Conservation (phyloP, 257 asterid species). For the Solanum stenotomum region DNA sequence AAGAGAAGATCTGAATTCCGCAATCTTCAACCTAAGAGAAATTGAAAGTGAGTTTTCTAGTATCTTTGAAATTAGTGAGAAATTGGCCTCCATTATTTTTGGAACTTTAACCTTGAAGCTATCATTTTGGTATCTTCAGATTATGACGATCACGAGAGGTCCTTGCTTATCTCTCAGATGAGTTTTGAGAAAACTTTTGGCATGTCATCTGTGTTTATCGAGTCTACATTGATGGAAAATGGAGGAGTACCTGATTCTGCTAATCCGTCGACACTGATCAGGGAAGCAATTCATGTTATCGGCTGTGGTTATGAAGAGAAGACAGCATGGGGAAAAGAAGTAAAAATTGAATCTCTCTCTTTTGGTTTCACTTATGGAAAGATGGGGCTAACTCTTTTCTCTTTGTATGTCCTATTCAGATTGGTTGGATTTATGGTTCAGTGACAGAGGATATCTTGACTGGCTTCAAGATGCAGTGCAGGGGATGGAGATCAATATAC, state of each 20-base stretch:
- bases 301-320: slow-evolving; percentile 97
- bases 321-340: slow-evolving; percentile 99
- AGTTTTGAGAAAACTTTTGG: slow-evolving; percentile 98
- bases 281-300: slow-evolving; percentile 93
- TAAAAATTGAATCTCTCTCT: slow-evolving; percentile 10
- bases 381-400: neutral
- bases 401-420: slow-evolving; percentile 24
- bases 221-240: slow-evolving; percentile 87
- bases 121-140: slow-evolving; percentile 24
- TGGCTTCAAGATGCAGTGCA: slow-evolving; percentile 99
- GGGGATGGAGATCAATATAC: slow-evolving; percentile 96
- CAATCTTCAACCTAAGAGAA: slow-evolving; percentile 89
- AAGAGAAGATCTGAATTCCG: slow-evolving; percentile 88
- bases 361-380: neutral
- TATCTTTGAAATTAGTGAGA: neutral
- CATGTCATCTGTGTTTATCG: slow-evolving; percentile 74
- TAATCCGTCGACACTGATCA: slow-evolving; percentile 70
- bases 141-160: slow-evolving; percentile 88
- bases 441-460: slow-evolving; percentile 95
- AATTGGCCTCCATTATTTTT: neutral
- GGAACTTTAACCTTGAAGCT: neutral
- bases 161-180: slow-evolving; percentile 85
- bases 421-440: slow-evolving; percentile 97
- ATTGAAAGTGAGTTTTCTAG: slow-evolving; percentile 63
- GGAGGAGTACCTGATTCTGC: slow-evolving; percentile 82